phyloP scores from a whole-genome alignment of 73 alveolate species.

The Breviolum minutum region DNA sequence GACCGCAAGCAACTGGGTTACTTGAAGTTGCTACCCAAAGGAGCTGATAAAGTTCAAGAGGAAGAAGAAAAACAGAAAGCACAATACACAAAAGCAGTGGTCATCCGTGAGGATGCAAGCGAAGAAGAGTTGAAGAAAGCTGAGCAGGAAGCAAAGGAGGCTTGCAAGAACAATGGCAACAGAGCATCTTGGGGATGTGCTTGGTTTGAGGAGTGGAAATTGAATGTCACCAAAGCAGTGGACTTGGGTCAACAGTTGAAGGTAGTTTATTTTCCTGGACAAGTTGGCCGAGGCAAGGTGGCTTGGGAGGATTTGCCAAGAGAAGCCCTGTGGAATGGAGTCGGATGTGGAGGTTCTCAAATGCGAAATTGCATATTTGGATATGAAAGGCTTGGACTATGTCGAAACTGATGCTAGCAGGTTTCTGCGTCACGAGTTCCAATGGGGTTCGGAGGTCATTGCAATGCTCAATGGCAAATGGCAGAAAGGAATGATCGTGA shows the following conservation, averaged over 20 bases:
- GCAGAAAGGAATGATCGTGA: neutral
- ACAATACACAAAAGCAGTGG: neutral
- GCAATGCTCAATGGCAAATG: neutral
- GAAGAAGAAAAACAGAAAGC: neutral
- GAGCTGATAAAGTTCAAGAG: neutral
- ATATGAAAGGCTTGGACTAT: neutral
- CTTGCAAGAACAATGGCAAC: neutral
- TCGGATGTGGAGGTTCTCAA: neutral
- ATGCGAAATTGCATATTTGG: neutral
- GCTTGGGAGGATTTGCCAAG: neutral
- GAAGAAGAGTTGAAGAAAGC: neutral
- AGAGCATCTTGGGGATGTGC: constrained; percentile 28
- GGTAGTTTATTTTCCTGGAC: neutral
- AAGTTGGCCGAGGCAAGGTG: neutral
- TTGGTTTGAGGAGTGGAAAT: neutral
- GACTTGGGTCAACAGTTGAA: neutral
- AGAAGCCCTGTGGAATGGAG: neutral
- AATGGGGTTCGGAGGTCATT: neutral
- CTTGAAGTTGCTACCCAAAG: neutral
- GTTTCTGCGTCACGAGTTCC: neutral
- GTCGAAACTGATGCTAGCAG: neutral
- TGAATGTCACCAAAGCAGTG: neutral
- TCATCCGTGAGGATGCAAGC: neutral
- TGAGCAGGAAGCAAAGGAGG: neutral
- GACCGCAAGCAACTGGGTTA: neutral